phyloP scores from a whole-genome alignment of 176 grass and related monocot genomes.

The Zea luxurians region DNA sequence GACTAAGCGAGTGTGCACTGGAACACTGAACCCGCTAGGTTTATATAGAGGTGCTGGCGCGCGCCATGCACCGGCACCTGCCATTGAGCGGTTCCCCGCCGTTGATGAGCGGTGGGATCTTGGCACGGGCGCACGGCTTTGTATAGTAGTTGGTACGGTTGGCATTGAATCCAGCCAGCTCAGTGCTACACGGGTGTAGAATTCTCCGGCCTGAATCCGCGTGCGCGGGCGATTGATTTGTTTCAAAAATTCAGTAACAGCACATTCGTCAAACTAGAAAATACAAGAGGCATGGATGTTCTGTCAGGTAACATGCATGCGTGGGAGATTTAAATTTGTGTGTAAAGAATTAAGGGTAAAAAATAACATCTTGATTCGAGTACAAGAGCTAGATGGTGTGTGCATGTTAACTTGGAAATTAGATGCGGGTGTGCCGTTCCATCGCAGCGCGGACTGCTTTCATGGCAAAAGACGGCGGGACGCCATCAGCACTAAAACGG shows the following conservation, averaged over 20 bases:
- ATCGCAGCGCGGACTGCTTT: neutral
- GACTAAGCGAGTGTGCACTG: constrained; percentile 32
- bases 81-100: neutral
- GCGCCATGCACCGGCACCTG: neutral
- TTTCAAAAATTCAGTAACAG: neutral
- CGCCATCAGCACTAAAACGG: constrained; percentile 38
- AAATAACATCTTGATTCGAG: neutral
- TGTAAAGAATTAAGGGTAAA: neutral
- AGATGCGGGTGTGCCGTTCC: neutral
- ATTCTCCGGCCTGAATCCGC: neutral
- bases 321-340: neutral
- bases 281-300: neutral
- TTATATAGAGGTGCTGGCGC: constrained; percentile 32
- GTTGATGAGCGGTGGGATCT: neutral
- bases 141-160: constrained; percentile 23
- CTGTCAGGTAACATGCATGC: neutral
- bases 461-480: constrained; percentile 11
- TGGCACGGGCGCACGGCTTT: constrained; percentile 20
- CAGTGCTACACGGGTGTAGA: neutral
- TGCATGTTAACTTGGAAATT: neutral
- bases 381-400: neutral
- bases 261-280: neutral
- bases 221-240: neutral
- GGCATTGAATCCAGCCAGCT: constrained; percentile 38
- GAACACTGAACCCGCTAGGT: constrained; percentile 19